A percentile compares a stretch with the other conserved stretches of the same genome.
Evolutionary conservation across 2,329 filamentous ascomycete species (phyloP).

Genomic region (Ascochyta viciae-villosae): DNA sequence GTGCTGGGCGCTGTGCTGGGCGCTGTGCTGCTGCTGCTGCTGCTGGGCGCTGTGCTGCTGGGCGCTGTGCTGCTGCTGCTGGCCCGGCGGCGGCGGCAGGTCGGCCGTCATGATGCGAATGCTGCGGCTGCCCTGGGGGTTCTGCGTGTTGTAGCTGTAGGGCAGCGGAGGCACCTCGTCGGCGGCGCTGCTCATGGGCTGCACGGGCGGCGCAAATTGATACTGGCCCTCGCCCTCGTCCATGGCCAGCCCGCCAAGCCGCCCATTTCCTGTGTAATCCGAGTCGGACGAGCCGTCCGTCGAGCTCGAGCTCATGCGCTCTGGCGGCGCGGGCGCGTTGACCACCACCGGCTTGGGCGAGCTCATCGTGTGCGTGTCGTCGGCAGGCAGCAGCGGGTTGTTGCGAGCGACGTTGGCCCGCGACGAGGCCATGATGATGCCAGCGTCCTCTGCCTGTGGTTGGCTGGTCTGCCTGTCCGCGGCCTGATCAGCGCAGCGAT

Average conservation of each 20-base stretch:
- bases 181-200: slow-evolving; percentile 35
- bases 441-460: background rate
- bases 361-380: slow-evolving; percentile 25
- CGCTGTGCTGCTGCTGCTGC: slow-evolving; percentile 12
- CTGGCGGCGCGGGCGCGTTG: slow-evolving; percentile 34
- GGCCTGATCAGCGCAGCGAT: background rate
- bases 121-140: slow-evolving; percentile 29
- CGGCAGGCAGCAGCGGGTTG: slow-evolving; percentile 20
- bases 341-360: slow-evolving; percentile 41
- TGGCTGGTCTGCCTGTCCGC: background rate
- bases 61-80: slow-evolving; percentile 14
- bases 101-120: slow-evolving; percentile 36
- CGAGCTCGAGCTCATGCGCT: slow-evolving; percentile 18
- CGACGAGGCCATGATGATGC: slow-evolving; percentile 32
- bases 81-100: slow-evolving; percentile 38
- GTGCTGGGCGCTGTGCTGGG: slow-evolving; percentile 25
- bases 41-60: slow-evolving; percentile 6
- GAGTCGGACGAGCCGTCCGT: slow-evolving; percentile 42
- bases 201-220: slow-evolving; percentile 50
- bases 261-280: slow-evolving; percentile 49
- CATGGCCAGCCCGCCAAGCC: slow-evolving; percentile 53
- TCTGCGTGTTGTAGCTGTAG: slow-evolving; percentile 37
- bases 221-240: slow-evolving; percentile 46
- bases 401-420: slow-evolving; percentile 27
- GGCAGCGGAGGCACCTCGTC: slow-evolving; percentile 17